A percentile compares a stretch with the other conserved stretches of the same genome.
phyloP scores from a whole-genome alignment of 306 rosid species.

The Gastrolobium villosum region DNA sequence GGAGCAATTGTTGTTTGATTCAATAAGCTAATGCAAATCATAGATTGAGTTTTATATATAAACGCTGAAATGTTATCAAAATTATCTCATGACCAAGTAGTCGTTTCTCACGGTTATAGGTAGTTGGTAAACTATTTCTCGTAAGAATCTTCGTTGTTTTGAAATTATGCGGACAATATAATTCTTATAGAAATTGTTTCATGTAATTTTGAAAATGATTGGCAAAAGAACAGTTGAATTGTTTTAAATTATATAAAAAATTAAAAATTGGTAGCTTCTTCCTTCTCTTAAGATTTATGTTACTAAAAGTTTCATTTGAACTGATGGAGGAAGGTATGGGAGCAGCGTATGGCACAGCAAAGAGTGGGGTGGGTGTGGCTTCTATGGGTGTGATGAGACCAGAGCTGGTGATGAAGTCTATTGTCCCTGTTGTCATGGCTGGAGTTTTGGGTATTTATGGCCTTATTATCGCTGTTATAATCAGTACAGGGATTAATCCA shows the following conservation, averaged over 20 bases:
- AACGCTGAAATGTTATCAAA: neutral
- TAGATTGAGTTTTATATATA: neutral
- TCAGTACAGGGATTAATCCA: conserved; percentile 92
- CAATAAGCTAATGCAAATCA: neutral
- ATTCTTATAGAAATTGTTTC: neutral
- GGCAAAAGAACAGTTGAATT: neutral
- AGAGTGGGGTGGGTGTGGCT: conserved; percentile 94
- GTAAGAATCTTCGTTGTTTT: conserved; percentile 20
- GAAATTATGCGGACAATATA: neutral
- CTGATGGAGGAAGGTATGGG: conserved; percentile 77
- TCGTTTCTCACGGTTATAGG: neutral
- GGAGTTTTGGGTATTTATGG: conserved; percentile 96
- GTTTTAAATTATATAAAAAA: neutral
- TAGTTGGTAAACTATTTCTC: neutral
- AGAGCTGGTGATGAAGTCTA: conserved; percentile 90
- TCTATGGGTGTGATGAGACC: conserved; percentile 98
- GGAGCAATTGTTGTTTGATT: conserved; percentile 5
- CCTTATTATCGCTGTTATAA: conserved; percentile 88
- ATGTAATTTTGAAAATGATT: conserved; percentile 20
- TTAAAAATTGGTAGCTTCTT: neutral
- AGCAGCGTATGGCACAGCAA: conserved; percentile 92
- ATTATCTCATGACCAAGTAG: neutral
- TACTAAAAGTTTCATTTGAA: conserved; percentile 12
- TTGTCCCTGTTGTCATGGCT: conserved; percentile 95
- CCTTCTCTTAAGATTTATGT: neutral